Percentiles rank a stretch among this genome's conserved stretches.
phyloP scores from a whole-genome alignment of 2,329 filamentous ascomycete genomes.

The Passalora sequoiae region DNA sequence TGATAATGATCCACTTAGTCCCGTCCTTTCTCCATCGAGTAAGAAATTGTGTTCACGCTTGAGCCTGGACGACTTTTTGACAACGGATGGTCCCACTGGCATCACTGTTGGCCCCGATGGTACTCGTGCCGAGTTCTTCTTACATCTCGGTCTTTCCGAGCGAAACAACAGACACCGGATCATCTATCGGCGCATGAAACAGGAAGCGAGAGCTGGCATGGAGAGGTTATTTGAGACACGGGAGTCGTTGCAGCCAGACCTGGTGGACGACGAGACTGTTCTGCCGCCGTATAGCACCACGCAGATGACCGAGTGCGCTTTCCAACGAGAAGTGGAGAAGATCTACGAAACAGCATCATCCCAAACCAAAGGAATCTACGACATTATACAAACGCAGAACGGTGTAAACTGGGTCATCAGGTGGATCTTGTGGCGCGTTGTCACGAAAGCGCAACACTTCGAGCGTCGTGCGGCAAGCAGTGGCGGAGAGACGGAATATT shows the following conservation, averaged over 20 bases:
- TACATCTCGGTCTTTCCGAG: constrained; percentile 20
- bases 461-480: constrained; percentile 12
- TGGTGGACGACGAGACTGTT: constrained; percentile 12
- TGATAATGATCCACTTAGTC: no score
- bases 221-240: constrained; percentile 17
- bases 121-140: constrained; percentile 17
- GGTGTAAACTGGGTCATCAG: constrained; percentile 22
- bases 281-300: constrained; percentile 14
- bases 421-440: constrained; percentile 23
- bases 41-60: constrained; percentile 7
- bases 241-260: constrained; percentile 14
- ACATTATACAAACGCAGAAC: constrained; percentile 13
- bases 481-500: constrained; percentile 15
- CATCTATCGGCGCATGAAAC: constrained; percentile 20
- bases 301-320: constrained; percentile 20
- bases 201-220: constrained; percentile 21
- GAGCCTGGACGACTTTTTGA: constrained; percentile 13
- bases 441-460: constrained; percentile 9
- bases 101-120: constrained; percentile 17
- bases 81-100: constrained; percentile 10
- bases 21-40: no score
- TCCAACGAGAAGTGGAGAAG: constrained; percentile 16
- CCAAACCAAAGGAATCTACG: constrained; percentile 19
- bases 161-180: constrained; percentile 14
- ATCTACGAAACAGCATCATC: constrained; percentile 16